Evolutionary conservation across 805 yeast species (phyloP), one percentile per base, ranked within the genome.

Genomic region (Ogataea haglerorum): DNA sequence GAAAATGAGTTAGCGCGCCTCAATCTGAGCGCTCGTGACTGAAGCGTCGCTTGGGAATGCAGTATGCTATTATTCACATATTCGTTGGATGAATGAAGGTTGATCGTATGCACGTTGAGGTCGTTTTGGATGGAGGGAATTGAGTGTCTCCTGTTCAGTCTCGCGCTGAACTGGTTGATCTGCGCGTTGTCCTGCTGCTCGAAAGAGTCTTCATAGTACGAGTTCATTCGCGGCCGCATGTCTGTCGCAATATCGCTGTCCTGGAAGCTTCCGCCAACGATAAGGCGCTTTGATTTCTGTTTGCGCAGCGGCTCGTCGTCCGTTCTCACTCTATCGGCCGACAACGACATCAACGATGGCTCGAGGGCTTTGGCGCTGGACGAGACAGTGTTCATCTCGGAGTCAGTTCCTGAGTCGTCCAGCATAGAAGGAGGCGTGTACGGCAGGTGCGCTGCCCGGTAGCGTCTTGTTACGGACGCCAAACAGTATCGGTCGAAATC

Each of bases 91-190:
- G 47, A 30, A 6, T 40, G 37, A 37, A 56, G 29, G 16, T 57
- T 59, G 14, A 67, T 45, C 5, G 58, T 54, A 28, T 53, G 42
- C 1, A 52, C 36, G 37, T 60, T 67, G 10, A 68, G 25, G 21
- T 70, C 76, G 3, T 49, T 36, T 12, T 51, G 39, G 8, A 64
- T 44, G 5, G 57, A 56, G 1, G 76, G 76, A 31, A 63, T 58
- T n/a, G 75, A 67, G 14, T 57, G 54, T 35, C 76, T 55, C 51
- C 76, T 50, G 12, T 56, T 53, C 16, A 67, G 29, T 14, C 65
- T 43, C 4, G 42, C 26, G 26, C 51, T 49, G 40, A 60, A 60
- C 6, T 32, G 10, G 3, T 32, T 23, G 14, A 48, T 53, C 24
- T 58, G 55, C 6, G 21, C 16, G 34, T 56, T 58, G 30, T 30